Evolutionary conservation across 345 rosid species (phyloP), one percentile per base, ranked within the genome.

Genomic region (Salix exigua): DNA sequence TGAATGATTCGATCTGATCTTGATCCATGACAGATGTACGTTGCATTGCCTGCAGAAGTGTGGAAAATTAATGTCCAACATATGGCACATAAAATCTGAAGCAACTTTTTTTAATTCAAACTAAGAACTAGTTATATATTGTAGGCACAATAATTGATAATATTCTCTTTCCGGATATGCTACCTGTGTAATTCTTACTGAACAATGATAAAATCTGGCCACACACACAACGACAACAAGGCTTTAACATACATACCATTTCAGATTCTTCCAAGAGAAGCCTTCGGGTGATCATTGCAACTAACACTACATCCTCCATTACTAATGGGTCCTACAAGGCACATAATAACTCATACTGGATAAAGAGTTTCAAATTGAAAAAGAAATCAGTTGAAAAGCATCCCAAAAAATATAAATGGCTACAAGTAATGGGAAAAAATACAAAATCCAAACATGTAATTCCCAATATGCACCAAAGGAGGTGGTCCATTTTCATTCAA

Each of bases 261-360:
- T 93, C 99, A 86, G 96, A 88, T 82, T 93, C 97, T 86, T 92
- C 98, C 81, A 87, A 74, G 73, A 93, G 90, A 86, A 96, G 97
- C 86, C 98, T 89, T 85, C 92, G 87, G 78, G 89, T 85, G 71
- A 92, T 81, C 96, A 96, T 91, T 80, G 98, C 94, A 83, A 91
- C 87, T 75, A 90, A 82, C 66, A 96, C 89, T 60, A 88, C 84
- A 85, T 89, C 88, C 79, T 89, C 96, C 96, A 95, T 87, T 72
- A 88, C 78, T 78, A 78, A 84, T 23, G 91, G 82, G 21, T 84
- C 92, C 99, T 96, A 77, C 83, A 87, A 78, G 51, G 21, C 48
- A 72, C 18, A 72, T 31, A 66, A 66, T 46, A 46, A 1, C 50
- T 12, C 21, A 65, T 31, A 30, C 42, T 71, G 73, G 65, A 78